phyloP scores from a whole-genome alignment of 257 asterid species.

The Nicotiana knightiana region DNA sequence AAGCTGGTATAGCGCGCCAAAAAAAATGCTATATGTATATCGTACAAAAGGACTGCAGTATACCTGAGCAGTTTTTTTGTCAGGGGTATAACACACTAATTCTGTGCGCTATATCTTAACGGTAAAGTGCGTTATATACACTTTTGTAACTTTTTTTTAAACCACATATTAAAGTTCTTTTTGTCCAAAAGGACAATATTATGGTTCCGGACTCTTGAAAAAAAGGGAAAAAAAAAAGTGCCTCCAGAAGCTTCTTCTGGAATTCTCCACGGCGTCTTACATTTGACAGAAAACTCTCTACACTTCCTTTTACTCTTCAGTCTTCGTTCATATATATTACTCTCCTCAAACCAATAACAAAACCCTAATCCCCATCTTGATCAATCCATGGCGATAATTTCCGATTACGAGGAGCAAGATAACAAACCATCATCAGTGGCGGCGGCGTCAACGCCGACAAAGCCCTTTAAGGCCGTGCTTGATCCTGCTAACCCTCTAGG shows the following conservation, averaged over 20 bases:
- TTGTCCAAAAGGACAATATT: no score
- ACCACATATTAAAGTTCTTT: no score
- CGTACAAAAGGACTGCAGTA: no score
- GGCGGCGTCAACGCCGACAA: slow-evolving; percentile 12
- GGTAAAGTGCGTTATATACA: no score
- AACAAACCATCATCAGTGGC: slow-evolving; percentile 19
- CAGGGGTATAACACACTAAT: no score
- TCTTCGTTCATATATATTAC: neutral
- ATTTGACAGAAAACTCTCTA: neutral
- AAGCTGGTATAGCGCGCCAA: no score
- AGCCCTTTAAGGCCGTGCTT: slow-evolving; percentile 46
- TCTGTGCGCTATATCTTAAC: no score
- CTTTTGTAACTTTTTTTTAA: no score
- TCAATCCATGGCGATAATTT: slow-evolving; percentile 57
- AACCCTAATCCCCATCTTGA: neutral
- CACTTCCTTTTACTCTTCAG: neutral
- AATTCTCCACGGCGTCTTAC: neutral
- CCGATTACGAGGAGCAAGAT: slow-evolving; percentile 54
- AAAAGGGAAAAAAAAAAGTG: no score
- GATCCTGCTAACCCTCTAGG: slow-evolving; percentile 70
- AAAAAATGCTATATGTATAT: no score
- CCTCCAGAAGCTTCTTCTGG: neutral
- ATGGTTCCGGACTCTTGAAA: no score
- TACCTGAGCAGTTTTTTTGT: no score
- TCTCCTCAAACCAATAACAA: neutral